Percentiles rank a stretch among this genome's conserved stretches.
Evolutionary conservation across 2,329 filamentous ascomycete species (phyloP).

Genomic region (Emmonsia crescens): DNA sequence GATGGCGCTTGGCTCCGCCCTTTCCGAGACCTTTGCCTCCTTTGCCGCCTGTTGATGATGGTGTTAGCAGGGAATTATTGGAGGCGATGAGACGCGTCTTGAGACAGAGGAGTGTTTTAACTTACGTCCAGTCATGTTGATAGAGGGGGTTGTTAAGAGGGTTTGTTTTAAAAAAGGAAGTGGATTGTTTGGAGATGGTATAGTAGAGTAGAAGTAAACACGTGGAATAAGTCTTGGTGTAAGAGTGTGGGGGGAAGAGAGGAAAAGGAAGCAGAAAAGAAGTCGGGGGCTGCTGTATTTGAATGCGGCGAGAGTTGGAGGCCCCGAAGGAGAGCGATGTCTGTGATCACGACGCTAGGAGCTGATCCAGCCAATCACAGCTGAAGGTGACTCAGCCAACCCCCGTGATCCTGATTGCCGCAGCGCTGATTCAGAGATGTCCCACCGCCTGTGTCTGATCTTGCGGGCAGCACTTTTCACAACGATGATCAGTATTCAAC

Average conservation of each 20-base stretch:
- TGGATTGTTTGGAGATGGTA: constrained; percentile 7
- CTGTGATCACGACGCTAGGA: constrained; percentile 29
- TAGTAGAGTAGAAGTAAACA: background rate
- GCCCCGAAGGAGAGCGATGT: constrained; percentile 13
- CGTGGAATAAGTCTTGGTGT: constrained; percentile 6
- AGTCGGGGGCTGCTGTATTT: constrained; percentile 30
- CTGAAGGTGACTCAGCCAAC: background rate
- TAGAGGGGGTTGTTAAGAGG: constrained; percentile 20
- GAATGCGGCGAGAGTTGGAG: constrained; percentile 22
- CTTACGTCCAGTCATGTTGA: constrained; percentile 52
- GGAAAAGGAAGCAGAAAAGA: constrained; percentile 16
- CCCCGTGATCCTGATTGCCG: background rate
- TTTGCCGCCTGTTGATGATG: constrained; percentile 61
- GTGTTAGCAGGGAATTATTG: constrained; percentile 18
- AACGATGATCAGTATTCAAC: background rate
- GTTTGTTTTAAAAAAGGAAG: constrained; percentile 10
- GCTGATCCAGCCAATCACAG: constrained; percentile 24
- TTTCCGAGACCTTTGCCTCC: constrained; percentile 97
- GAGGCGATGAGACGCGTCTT: constrained; percentile 9
- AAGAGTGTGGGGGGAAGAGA: constrained; percentile 13
- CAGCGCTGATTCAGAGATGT: constrained; percentile 16
- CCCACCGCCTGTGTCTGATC: constrained; percentile 7
- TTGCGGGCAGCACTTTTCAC: constrained; percentile 8
- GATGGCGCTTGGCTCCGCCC: constrained; percentile 96
- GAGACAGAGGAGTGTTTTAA: constrained; percentile 16